Evolutionary conservation across 1,139 yeast species (phyloP).

Genomic region (Diutina pseudorugosa): DNA sequence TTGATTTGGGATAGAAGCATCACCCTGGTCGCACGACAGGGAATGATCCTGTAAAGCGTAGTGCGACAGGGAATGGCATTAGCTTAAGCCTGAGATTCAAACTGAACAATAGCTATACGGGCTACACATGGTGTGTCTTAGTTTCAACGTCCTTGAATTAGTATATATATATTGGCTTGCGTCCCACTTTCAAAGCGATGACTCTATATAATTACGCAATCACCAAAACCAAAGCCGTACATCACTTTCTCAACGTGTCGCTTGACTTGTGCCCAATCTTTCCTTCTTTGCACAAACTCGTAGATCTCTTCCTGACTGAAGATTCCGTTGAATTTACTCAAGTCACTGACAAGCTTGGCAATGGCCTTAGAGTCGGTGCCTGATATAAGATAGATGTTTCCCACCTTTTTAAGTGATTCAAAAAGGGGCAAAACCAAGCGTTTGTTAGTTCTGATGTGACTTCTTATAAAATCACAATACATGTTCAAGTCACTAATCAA

Average conservation of each 20-base stretch:
- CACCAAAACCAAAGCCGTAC: slow-evolving; percentile 74
- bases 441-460: slow-evolving; percentile 45
- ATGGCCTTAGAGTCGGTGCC: slow-evolving; percentile 70
- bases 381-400: slow-evolving; percentile 70
- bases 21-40: background rate
- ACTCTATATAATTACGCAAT: slow-evolving; percentile 37
- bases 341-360: slow-evolving; percentile 74
- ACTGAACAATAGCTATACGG: too few species aligned
- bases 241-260: slow-evolving; percentile 86
- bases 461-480: slow-evolving; percentile 58
- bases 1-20: background rate
- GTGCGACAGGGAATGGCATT: background rate
- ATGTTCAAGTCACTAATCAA: slow-evolving; percentile 65
- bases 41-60: background rate
- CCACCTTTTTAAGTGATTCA: slow-evolving; percentile 72
- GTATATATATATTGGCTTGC: background rate
- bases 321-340: slow-evolving; percentile 79
- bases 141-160: too few species aligned
- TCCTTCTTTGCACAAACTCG: slow-evolving; percentile 79
- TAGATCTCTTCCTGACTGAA: slow-evolving; percentile 88
- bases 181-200: background rate
- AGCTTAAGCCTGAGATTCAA: background rate
- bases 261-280: slow-evolving; percentile 73
- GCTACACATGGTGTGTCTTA: too few species aligned
- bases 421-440: slow-evolving; percentile 64